Evolutionary conservation across 805 yeast genomes (phyloP).

Genomic region (Cyberlindnera suaveolens): DNA sequence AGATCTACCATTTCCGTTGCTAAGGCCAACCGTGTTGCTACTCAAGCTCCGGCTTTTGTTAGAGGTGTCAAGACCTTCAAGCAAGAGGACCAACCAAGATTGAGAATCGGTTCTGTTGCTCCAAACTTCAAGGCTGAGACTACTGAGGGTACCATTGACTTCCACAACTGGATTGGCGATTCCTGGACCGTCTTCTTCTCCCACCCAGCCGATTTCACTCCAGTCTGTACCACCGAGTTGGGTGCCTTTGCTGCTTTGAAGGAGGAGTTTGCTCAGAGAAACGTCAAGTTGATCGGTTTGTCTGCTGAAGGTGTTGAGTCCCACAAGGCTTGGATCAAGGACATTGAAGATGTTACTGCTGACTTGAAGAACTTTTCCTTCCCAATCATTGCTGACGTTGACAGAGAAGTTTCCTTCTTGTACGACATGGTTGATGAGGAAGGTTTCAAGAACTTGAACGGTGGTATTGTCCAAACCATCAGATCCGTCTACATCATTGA

Average conservation of each 20-base stretch:
- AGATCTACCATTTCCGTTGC: conserved; percentile 22
- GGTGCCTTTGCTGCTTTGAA: conserved; percentile 89
- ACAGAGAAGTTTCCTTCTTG: conserved; percentile 76
- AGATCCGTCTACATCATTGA: conserved; percentile 91
- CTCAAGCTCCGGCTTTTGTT: conserved; percentile 18
- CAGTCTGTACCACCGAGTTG: conserved; percentile 93
- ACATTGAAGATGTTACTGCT: conserved; percentile 76
- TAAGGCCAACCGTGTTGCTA: conserved; percentile 13
- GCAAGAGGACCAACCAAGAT: conserved; percentile 50
- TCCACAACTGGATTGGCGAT: conserved; percentile 82
- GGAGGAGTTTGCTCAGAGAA: conserved; percentile 82
- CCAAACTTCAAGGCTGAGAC: conserved; percentile 85
- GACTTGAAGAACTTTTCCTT: conserved; percentile 66
- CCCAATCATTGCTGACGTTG: conserved; percentile 88
- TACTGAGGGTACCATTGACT: conserved; percentile 75
- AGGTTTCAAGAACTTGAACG: conserved; percentile 66
- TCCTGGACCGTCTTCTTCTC: conserved; percentile 87
- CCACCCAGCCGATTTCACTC: conserved; percentile 96
- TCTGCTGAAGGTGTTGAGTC: conserved; percentile 79
- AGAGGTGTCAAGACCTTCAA: conserved; percentile 41
- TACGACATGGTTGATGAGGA: conserved; percentile 88
- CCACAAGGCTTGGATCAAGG: conserved; percentile 84
- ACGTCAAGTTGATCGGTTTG: conserved; percentile 82
- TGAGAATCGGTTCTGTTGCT: conserved; percentile 78
- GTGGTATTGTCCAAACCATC: conserved; percentile 78